phyloP scores from a whole-genome alignment of 2,329 filamentous ascomycete genomes.

The Diaporthe australafricana region DNA sequence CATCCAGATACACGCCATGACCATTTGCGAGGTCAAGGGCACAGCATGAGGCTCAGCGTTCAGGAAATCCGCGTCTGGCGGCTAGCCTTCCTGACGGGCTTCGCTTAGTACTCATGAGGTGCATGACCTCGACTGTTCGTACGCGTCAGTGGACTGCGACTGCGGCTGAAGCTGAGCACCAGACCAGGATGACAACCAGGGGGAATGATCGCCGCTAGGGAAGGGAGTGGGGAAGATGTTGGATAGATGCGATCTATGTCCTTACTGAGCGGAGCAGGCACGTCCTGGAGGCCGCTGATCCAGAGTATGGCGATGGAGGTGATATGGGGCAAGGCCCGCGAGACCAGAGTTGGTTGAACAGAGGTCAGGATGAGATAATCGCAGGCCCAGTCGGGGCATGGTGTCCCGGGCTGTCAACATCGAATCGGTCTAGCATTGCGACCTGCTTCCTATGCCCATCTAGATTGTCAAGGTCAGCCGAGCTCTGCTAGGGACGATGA shows the following conservation, averaged over 20 bases:
- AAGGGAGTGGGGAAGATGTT: background rate
- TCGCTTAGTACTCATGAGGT: background rate
- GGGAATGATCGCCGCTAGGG: background rate
- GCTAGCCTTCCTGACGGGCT: conserved; percentile 9
- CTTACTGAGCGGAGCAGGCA: background rate
- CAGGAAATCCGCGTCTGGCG: background rate
- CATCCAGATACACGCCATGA: background rate
- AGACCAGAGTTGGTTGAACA: background rate
- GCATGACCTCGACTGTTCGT: background rate
- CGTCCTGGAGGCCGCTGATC: background rate
- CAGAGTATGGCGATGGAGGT: background rate
- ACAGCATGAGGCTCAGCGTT: background rate
- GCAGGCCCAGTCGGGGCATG: background rate
- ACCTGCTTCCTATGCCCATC: background rate
- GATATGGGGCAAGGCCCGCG: background rate
- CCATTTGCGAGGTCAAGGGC: background rate
- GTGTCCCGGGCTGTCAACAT: background rate
- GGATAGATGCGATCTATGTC: background rate
- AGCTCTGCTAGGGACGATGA: background rate
- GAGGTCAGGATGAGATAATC: background rate
- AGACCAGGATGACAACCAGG: background rate
- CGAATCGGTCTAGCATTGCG: conserved; percentile 2
- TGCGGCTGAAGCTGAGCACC: conserved; percentile 20
- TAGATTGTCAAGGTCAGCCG: conserved; percentile 6
- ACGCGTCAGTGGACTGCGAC: conserved; percentile 16